A percentile compares a stretch with the other conserved stretches of the same genome.
Conservation (phyloP, 2,329 filamentous ascomycete genomes). For the Lachnellula hyalina region DNA sequence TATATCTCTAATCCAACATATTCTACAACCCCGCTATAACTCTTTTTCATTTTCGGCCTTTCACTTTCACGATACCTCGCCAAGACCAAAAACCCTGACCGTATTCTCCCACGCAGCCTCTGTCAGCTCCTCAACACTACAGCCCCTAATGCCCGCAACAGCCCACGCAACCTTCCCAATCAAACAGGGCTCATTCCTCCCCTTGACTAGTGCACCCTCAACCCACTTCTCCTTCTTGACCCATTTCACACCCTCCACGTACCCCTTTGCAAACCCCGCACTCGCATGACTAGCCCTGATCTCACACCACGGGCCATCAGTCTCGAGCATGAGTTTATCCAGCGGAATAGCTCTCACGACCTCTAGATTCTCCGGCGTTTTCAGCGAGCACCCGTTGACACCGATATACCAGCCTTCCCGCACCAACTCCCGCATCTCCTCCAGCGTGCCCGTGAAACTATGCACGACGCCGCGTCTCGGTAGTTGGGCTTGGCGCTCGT, state of each 20-base stretch:
- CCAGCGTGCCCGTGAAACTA: slow-evolving; percentile 83
- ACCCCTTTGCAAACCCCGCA: slow-evolving; percentile 25
- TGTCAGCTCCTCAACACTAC: slow-evolving; percentile 74
- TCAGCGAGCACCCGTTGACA: slow-evolving; percentile 95
- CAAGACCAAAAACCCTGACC: slow-evolving; percentile 70
- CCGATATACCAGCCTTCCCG: slow-evolving; percentile 81
- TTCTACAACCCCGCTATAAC: background rate
- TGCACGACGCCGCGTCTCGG: slow-evolving; percentile 81
- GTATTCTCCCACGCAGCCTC: slow-evolving; percentile 85
- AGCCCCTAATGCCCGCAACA: slow-evolving; percentile 78
- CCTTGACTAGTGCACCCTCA: slow-evolving; percentile 85
- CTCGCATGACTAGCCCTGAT: slow-evolving; percentile 85
- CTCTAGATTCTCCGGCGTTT: slow-evolving; percentile 83
- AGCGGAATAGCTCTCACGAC: slow-evolving; percentile 78
- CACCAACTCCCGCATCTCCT: slow-evolving; percentile 78
- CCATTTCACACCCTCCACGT: slow-evolving; percentile 45
- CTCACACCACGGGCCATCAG: slow-evolving; percentile 97
- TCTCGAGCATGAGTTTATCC: slow-evolving; percentile 85
- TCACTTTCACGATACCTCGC: slow-evolving; percentile 33
- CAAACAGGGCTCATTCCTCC: slow-evolving; percentile 84
- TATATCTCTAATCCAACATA: no score
- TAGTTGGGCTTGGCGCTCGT: slow-evolving; percentile 57
- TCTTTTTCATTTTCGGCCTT: background rate
- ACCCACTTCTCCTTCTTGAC: slow-evolving; percentile 97
- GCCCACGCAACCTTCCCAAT: slow-evolving; percentile 86